Evolutionary conservation across 179 eudicot species (phyloP).

Genomic region (Actinidia arguta): DNA sequence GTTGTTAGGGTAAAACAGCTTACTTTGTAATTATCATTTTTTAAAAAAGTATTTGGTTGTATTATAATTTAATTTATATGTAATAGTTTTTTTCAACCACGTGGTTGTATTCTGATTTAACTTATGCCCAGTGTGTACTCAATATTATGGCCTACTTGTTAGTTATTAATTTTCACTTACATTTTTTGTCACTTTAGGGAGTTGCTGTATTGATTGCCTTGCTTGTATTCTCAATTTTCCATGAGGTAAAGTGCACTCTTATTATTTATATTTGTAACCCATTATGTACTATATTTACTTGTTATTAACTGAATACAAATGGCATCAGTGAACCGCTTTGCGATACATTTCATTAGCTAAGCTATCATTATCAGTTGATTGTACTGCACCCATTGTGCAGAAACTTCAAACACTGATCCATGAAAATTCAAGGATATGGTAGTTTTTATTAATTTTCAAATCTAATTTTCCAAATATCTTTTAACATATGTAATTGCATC

Average conservation of each 20-base stretch:
- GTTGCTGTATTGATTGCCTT: constrained; percentile 83
- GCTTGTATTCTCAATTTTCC: constrained; percentile 86
- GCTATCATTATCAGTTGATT: background rate
- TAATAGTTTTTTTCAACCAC: background rate
- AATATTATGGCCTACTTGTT: background rate
- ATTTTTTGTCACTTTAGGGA: constrained; percentile 51
- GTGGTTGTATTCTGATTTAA: background rate
- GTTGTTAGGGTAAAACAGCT: too few species aligned
- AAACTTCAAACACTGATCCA: background rate
- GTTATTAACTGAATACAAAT: background rate
- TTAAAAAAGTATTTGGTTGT: too few species aligned
- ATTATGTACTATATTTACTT: constrained; percentile 8
- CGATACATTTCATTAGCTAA: constrained; percentile 6
- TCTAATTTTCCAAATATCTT: background rate
- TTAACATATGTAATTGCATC: background rate
- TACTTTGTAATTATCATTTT: too few species aligned
- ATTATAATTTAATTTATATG: too few species aligned
- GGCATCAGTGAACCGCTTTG: background rate
- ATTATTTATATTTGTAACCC: background rate
- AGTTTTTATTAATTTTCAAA: background rate
- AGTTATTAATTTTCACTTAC: background rate
- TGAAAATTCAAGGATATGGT: background rate
- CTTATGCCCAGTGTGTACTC: background rate
- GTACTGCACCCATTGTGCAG: background rate
- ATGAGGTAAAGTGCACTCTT: constrained; percentile 65